phyloP scores from a whole-genome alignment of 768 basidiomycete genomes.

The Suillus paluster region DNA sequence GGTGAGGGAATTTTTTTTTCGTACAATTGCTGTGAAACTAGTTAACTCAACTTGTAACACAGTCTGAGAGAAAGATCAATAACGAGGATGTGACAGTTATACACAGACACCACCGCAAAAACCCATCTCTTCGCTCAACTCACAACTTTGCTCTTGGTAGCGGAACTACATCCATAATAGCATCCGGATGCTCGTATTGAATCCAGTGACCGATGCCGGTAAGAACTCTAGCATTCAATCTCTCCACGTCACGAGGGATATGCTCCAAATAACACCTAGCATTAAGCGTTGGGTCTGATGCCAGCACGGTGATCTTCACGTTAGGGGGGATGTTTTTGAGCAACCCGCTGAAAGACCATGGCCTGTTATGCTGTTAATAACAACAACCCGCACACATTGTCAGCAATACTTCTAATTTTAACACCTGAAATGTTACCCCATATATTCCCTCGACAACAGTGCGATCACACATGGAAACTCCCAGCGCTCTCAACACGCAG shows the following conservation, averaged over 20 bases:
- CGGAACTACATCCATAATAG: conserved; percentile 14
- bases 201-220: conserved; percentile 20
- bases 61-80: too few species aligned
- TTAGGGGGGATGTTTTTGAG: conserved; percentile 9
- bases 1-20: too few species aligned
- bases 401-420: not conserved
- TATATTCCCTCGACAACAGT: conserved; percentile 10
- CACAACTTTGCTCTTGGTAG: not conserved
- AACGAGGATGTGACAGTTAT: too few species aligned
- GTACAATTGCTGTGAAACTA: too few species aligned
- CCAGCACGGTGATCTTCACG: conserved; percentile 15
- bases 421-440: conserved; percentile 3
- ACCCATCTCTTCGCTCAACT: not conserved
- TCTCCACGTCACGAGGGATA: conserved; percentile 11
- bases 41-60: too few species aligned
- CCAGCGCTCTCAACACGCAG: conserved; percentile 13
- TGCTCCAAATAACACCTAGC: conserved; percentile 16
- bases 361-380: conserved; percentile 14
- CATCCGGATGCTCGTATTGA: conserved; percentile 17
- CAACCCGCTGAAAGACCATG: conserved; percentile 16
- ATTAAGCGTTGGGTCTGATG: conserved; percentile 13
- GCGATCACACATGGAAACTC: conserved; percentile 7
- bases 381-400: not conserved
- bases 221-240: conserved; percentile 12
- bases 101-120: too few species aligned